Conservation (phyloP, 2,329 filamentous ascomycete genomes). For the Aaosphaeria arxii region DNA sequence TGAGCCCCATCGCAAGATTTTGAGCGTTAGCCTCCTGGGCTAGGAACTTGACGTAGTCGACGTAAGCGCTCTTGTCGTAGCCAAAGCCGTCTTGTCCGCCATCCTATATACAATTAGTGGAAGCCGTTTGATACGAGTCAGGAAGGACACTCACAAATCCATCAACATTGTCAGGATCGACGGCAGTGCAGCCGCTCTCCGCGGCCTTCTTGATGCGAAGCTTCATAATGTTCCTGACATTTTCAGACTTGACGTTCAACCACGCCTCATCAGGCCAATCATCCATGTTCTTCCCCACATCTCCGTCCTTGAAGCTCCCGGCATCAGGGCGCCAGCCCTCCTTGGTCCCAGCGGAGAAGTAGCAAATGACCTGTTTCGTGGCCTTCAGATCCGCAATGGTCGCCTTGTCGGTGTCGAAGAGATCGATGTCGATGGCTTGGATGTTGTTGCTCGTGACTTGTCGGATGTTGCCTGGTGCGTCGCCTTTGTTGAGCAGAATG, state of each 20-base stretch:
- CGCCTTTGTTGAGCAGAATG: slow-evolving; percentile 8
- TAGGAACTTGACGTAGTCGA: slow-evolving; percentile 60
- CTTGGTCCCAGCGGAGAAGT: slow-evolving; percentile 68
- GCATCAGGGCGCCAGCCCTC: slow-evolving; percentile 59
- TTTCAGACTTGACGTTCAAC: slow-evolving; percentile 57
- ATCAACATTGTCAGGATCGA: slow-evolving; percentile 70
- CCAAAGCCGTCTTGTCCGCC: slow-evolving; percentile 58
- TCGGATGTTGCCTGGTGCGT: slow-evolving; percentile 37
- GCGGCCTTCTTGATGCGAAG: slow-evolving; percentile 56
- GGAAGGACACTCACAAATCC: slow-evolving; percentile 48
- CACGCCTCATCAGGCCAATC: slow-evolving; percentile 67
- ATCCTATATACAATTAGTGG: slow-evolving; percentile 1
- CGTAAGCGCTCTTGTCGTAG: slow-evolving; percentile 55
- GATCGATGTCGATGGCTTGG: slow-evolving; percentile 57
- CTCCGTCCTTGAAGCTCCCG: slow-evolving; percentile 30
- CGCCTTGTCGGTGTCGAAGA: slow-evolving; percentile 50
- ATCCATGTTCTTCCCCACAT: slow-evolving; percentile 56
- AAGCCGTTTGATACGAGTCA: neutral
- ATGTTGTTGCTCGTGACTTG: slow-evolving; percentile 48
- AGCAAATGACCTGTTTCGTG: slow-evolving; percentile 64
- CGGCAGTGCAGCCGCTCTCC: slow-evolving; percentile 61
- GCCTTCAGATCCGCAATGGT: slow-evolving; percentile 43
- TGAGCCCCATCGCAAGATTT: slow-evolving; percentile 62
- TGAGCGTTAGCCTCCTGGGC: slow-evolving; percentile 50
- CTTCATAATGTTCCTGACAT: slow-evolving; percentile 62